Evolutionary conservation across 441 rosid genomes (phyloP), one percentile per base, ranked within the genome.

Genomic region (Aleurites moluccanus): DNA sequence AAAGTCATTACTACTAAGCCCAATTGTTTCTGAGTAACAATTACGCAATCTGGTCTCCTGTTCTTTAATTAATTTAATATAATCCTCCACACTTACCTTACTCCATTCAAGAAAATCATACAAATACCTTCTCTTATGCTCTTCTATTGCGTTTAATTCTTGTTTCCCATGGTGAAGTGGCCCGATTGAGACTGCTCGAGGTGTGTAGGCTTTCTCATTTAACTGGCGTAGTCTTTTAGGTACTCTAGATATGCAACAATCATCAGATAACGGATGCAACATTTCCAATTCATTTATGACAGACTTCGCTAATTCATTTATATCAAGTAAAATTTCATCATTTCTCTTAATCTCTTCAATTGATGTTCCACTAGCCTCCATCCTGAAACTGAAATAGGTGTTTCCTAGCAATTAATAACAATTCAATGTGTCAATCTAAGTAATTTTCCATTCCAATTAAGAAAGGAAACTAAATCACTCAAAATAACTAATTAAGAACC

Each of bases 1-100:
- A 13, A 72, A 72, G 6, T 72, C 57, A 5, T 45, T 18, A 14
- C n/a, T 10, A 8, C 13, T 40, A 0, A 66, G 20, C 11, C 6
- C 56, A 14, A 42, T 30, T 2, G 28, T 67, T 72, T 77, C 80
- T n/a, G 78, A 67, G 21, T 78, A 78, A 45, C 65, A 72, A 64
- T 49, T 56, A 5, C 77, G 72, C 44, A 81, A 23, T 13, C n/a
- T 75, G 1, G 8, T 23, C 59, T 78, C 80, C 0, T 9, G 52
- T 0, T 64, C 20, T 28, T 35, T 33, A 18, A 80, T 0, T 5
- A 56, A 6, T 11, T 1, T 0, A 27, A 80, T 40, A 6, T 18
- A 67, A 6, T 33, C 56, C 1, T 18, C 65, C 15, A 75, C 0
- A 11, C 33, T 20, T 2, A 44, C 55, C 14, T 13, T 0, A 5